Base-by-base conservation (phyloP, 148 eudicot species). In the Rheum nobile region DNA sequence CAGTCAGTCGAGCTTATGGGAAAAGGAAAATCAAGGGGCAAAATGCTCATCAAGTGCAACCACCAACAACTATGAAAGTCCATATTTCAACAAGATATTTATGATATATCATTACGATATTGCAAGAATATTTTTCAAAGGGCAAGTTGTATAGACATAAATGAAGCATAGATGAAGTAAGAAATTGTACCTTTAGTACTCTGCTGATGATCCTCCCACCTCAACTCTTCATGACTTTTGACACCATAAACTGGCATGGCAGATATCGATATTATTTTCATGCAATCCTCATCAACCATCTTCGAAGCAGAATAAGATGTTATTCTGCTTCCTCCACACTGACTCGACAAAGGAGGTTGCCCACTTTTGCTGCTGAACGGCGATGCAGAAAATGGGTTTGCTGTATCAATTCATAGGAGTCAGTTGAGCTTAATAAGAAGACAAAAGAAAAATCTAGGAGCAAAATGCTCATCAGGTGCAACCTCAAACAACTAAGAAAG, bases 251-350 rank as follows among this genome's bases (percentile, higher is more conserved):
- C 34, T 47, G 70, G 70, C 76, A 74, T 74, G 4, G 69, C 69
- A 4, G 70, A 74, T 55, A 74, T 73, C 2, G 98, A 93, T 75
- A 86, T 91, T 73, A 93, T 17, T 47, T 47, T 84, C 24, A 74
- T 78, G 29, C 78, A 74, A 72, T 88, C 92, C 17, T 77, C 78
- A 72, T 91, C 95, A 54, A 86, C 21, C 52, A 17, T 17, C 52
- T 47, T 71, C 54, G 92, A 86, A 57, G 89, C 81, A 13, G 88
- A 10, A 72, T 88, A 93, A 57, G 90, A 74, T 61, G 90, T 47
- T 47, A 17, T 83, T 79, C 94, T 86, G 77, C 85, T 89, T 70
- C 96, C 98, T 73, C 90, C 92, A 47, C 83, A 87, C 79, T 88
- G 90, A 76, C 82, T 84, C 71, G 87, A 91, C 75, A 85, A 72